phyloP scores from a whole-genome alignment of 2,329 filamentous ascomycete genomes.

The Curvularia sp. region DNA sequence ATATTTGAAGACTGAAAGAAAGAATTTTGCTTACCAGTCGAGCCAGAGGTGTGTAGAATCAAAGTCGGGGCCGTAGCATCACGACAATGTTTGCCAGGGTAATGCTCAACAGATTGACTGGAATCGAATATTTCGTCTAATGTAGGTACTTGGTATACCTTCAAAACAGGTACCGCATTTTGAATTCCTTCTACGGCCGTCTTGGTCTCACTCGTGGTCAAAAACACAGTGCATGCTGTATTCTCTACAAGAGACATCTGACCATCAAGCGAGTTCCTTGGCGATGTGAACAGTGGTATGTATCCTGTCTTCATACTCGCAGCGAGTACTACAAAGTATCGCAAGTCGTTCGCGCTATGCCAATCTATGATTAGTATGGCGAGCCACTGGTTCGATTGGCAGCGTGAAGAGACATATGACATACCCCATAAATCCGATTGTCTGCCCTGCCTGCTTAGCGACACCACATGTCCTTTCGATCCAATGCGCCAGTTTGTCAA shows the following conservation, averaged over 20 bases:
- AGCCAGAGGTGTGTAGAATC: constrained; percentile 12
- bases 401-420: neutral
- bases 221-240: constrained; percentile 2
- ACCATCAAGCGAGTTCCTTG: constrained; percentile 5
- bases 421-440: constrained; percentile 11
- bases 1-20: neutral
- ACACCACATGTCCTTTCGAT: constrained; percentile 2
- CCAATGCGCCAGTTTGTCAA: constrained; percentile 5
- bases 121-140: neutral
- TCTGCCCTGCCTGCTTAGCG: neutral
- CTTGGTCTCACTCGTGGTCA: constrained; percentile 4
- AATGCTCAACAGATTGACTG: neutral
- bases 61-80: neutral
- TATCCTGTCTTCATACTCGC: constrained; percentile 9
- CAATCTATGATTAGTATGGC: neutral
- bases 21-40: neutral
- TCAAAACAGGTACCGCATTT: neutral
- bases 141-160: neutral
- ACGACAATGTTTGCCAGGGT: constrained; percentile 3
- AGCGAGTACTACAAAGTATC: constrained; percentile 7
- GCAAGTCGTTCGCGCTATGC: constrained; percentile 3
- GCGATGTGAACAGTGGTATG: constrained; percentile 8
- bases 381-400: neutral
- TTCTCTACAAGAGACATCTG: constrained; percentile 5
- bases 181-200: neutral